Evolutionary conservation across 257 asterid species (phyloP), one percentile per base, ranked within the genome.

Genomic region (Galeopsis tetrahit): DNA sequence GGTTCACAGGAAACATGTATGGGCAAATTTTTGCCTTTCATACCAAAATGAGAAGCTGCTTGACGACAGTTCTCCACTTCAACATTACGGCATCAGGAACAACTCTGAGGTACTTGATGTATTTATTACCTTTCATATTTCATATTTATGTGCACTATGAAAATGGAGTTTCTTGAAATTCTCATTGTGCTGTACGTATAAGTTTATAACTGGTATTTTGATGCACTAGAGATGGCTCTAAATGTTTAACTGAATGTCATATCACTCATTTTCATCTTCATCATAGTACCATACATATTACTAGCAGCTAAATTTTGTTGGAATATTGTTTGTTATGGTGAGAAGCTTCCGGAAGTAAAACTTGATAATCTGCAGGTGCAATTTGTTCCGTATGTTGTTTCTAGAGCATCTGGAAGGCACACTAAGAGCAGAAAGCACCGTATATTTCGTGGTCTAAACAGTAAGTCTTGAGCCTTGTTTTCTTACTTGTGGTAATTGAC

Each of bases 1-100:
- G 70, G 56, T 63, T 63, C 79, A 81, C 81, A 93, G 96, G 98
- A 93, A 81, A 77, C 99, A 89, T 78, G 96, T 94, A 1, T 89
- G 97, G 98, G 85, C 85, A 64, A 89, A 91, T 69, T 89, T 86
- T 63, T 91, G 96, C 78, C 95, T 91, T 76, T 68, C 84, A 28
- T 66, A 75, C 79, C 88, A 83, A 77, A 94, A 83, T 51, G 90
- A 86, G 73, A 94, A 91, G 87, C 85, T 91, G 15, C 91, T 91
- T 8, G 84, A 87, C 15, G 97, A 93, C 55, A 59, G 57, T 66
- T 81, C 88, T 42, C 65, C 81, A 6, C 96, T 94, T 78, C 88
- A 89, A 69, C 81, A 75, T 75, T 84, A 85, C 56, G 90, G 95
- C 39, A 79, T 89, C 39, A 74, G 91, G 82, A 91, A 87, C 89